phyloP scores from a whole-genome alignment of 106 monocot genomes.

The Chionographis japonica region DNA sequence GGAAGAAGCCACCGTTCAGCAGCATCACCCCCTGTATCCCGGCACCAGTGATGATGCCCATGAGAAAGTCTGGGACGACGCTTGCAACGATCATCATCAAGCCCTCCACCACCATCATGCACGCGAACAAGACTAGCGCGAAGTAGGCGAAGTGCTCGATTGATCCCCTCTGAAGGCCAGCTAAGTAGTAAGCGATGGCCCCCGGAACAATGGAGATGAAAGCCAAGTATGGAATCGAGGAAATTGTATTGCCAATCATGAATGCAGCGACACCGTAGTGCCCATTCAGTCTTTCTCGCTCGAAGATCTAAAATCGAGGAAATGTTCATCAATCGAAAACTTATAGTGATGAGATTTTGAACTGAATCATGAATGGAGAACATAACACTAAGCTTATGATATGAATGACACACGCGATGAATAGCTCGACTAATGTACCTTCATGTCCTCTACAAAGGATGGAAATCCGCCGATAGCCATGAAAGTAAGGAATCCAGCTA shows the following conservation, averaged over 20 bases:
- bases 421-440: constrained; percentile 7
- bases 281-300: constrained; percentile 64
- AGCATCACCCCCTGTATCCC: constrained; percentile 82
- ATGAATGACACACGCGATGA: no score
- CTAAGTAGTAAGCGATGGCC: constrained; percentile 63
- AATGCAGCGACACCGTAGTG: constrained; percentile 63
- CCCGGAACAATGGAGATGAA: constrained; percentile 63
- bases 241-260: constrained; percentile 48
- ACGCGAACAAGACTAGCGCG: constrained; percentile 41
- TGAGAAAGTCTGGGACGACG: constrained; percentile 69
- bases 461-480: constrained; percentile 44
- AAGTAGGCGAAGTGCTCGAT: constrained; percentile 63
- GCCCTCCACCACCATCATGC: constrained; percentile 75
- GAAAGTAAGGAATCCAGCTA: constrained; percentile 30
- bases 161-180: constrained; percentile 44
- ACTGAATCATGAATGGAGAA: no score
- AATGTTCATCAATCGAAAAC: no score
- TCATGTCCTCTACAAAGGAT: constrained; percentile 41
- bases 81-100: constrained; percentile 91
- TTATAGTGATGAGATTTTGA: no score
- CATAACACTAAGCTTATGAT: no score
- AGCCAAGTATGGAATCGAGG: constrained; percentile 51
- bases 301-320: constrained; percentile 38
- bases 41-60: constrained; percentile 83
- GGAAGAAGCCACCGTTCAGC: constrained; percentile 71